Base-by-base conservation (phyloP, 2,329 filamentous ascomycete species). In the Botrytis fragariae region DNA sequence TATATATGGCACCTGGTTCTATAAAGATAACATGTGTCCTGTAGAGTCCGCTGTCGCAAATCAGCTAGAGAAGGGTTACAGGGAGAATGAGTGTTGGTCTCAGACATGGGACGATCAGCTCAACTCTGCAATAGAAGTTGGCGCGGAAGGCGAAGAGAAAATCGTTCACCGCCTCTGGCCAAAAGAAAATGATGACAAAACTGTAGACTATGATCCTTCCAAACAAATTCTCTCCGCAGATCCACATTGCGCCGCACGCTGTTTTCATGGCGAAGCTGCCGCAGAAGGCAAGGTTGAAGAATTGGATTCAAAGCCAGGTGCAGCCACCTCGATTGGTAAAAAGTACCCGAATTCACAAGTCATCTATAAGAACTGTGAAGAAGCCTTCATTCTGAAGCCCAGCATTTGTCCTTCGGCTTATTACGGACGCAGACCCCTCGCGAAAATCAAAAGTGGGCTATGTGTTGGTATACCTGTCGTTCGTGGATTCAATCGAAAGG, bases 71-170 rank as follows among this genome's bases (percentile, higher is more conserved):
- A 88, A 90, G n/a, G 95, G 95, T 9, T 99, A 97, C 80, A 85
- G 92, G 72, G 93, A 97, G 79, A 85, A 98, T 69, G 91, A 90
- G 71, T 93, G 94, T 0, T 97, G 95, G 91, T 94, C 93, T 1
- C 90, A 96, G 78, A 97, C 95, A 1, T 99, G 96, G 94, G 88
- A 87, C 70, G 95, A 98, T 79, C 95, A 99, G 82, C 84, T 99
- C 12, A 90, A 92, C 76, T 97, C 94, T 82, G 97, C 96, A 8
- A 87, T 97, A 9, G 93, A 97, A 69, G 93, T 98, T 73, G 96
- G 96, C 1, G 91, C 95, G 1, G 86, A 92, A 16, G 96, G 95
- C 0, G 96, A 99, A 82, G 92, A 96, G 83, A 98, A 98, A 81
- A 91, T 98, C 12, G 89, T 93, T 0, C 90, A 97, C 82, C 76